phyloP scores from a whole-genome alignment of 768 basidiomycete genomes.

The Boletus pseudo-olivaceus region DNA sequence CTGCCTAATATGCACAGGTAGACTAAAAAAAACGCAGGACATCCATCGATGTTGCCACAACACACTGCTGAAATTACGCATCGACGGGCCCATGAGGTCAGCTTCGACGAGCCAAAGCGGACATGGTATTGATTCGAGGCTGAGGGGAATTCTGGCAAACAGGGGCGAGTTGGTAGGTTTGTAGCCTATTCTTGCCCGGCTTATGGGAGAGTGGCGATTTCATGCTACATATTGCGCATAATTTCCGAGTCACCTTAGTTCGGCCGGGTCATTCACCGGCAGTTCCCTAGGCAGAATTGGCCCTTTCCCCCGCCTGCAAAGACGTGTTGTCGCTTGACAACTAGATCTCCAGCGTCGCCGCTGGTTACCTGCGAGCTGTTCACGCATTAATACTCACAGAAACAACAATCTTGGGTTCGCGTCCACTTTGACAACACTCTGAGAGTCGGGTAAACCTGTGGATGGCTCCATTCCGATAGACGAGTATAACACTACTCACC shows the following conservation, averaged over 20 bases:
- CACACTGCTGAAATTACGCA: too few species aligned
- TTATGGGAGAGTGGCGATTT: too few species aligned
- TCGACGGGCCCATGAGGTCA: too few species aligned
- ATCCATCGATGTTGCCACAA: too few species aligned
- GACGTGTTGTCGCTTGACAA: neutral
- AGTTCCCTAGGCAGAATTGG: neutral
- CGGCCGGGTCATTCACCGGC: too few species aligned
- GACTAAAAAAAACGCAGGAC: neutral
- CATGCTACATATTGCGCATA: too few species aligned
- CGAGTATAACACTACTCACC: neutral
- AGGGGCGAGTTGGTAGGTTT: too few species aligned
- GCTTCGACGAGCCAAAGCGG: too few species aligned
- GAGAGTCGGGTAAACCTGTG: neutral
- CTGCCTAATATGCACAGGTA: neutral
- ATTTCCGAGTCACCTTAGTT: too few species aligned
- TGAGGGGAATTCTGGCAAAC: too few species aligned
- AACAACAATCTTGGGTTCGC: neutral
- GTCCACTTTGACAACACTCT: neutral
- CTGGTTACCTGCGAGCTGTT: neutral
- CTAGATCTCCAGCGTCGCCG: neutral
- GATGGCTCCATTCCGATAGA: neutral
- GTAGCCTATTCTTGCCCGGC: too few species aligned
- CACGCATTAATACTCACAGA: neutral
- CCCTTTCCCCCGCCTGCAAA: neutral
- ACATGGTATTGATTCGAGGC: too few species aligned